phyloP scores from a whole-genome alignment of 495 filamentous ascomycete species.

The Cudoniella acicularis region DNA sequence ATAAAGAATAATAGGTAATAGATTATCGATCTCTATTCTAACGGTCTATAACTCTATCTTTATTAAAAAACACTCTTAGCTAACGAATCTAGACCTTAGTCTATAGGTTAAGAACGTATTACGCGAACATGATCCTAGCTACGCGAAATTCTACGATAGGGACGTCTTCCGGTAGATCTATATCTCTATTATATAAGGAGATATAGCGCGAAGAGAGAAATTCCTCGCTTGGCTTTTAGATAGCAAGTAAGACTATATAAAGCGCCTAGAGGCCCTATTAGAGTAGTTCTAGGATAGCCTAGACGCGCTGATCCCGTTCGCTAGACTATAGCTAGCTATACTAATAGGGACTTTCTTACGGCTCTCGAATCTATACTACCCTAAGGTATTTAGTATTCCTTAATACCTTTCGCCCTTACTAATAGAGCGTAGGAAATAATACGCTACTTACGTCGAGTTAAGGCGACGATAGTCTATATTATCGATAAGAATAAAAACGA shows the following conservation, averaged over 20 bases:
- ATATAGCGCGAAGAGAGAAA: slow-evolving; percentile 5
- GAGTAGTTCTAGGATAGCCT: neutral
- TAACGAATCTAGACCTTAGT: neutral
- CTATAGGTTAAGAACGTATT: neutral
- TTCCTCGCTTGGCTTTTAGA: slow-evolving; percentile 9
- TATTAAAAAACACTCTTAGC: neutral
- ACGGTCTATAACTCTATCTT: slow-evolving; percentile 2
- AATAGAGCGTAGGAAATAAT: slow-evolving; percentile 12
- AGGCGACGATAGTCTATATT: slow-evolving; percentile 2
- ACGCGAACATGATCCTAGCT: neutral
- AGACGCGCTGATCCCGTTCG: neutral
- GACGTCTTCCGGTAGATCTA: slow-evolving; percentile 10
- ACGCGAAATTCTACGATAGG: neutral
- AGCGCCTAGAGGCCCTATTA: slow-evolving; percentile 1
- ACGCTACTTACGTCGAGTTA: slow-evolving; percentile 10
- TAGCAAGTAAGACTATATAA: neutral
- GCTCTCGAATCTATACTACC: neutral
- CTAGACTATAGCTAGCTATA: neutral
- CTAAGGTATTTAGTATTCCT: neutral
- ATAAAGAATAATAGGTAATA: too few relatives aligned
- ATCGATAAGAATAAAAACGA: neutral
- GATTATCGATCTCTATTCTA: too few relatives aligned
- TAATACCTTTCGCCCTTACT: slow-evolving; percentile 2
- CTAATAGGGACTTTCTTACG: neutral
- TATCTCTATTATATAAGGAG: neutral